Evolutionary conservation across 148 eudicot genomes (phyloP).

Genomic region (Camellia lanceoleosa): DNA sequence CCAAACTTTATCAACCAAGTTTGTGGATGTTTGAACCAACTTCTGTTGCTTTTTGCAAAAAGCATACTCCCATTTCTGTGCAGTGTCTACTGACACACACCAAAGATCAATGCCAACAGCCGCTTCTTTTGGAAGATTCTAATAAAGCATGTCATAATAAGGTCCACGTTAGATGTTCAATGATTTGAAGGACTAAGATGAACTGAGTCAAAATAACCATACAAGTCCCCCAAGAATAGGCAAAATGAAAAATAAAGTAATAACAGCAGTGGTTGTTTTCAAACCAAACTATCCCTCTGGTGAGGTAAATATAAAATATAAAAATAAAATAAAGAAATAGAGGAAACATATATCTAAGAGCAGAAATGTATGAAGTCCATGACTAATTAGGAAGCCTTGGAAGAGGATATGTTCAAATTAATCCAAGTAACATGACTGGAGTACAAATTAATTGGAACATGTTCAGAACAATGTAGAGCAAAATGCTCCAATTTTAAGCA

Average conservation of each 20-base stretch:
- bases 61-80: slow-evolving; percentile 82
- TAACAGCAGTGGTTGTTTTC: neutral
- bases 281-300: neutral
- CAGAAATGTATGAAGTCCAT: neutral
- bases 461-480: neutral
- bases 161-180: slow-evolving; percentile 1
- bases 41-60: slow-evolving; percentile 74
- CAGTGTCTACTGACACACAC: slow-evolving; percentile 94
- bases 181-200: neutral
- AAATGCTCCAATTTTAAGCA: neutral
- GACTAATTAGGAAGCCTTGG: neutral
- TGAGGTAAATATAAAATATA: neutral
- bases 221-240: neutral
- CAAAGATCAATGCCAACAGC: slow-evolving; percentile 84
- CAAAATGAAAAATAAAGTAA: neutral
- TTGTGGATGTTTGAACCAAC: slow-evolving; percentile 60
- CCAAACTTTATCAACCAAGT: slow-evolving; percentile 92
- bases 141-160: slow-evolving; percentile 17
- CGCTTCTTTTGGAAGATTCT: slow-evolving; percentile 81
- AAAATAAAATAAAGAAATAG: too few relatives aligned
- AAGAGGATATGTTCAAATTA: neutral
- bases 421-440: neutral
- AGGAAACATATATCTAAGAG: neutral
- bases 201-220: too few relatives aligned
- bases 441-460: neutral